Evolutionary conservation across 345 rosid species (phyloP).

Genomic region (Brassica nigra): DNA sequence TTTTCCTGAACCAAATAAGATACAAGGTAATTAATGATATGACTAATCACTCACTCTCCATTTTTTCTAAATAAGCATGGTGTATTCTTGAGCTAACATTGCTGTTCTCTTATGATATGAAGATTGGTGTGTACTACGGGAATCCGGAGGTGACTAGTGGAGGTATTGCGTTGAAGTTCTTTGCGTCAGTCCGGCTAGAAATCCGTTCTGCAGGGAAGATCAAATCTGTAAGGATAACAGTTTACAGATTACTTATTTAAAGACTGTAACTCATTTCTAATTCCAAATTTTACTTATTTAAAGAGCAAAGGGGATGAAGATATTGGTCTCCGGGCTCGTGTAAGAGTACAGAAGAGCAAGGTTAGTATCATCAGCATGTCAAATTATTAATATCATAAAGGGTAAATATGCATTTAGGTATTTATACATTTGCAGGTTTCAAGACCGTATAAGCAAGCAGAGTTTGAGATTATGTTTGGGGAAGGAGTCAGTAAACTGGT

Average conservation of each 20-base stretch:
- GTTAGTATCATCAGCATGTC: constrained; percentile 44
- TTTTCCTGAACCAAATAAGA: constrained; percentile 91
- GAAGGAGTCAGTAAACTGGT: constrained; percentile 98
- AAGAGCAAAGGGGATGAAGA: constrained; percentile 95
- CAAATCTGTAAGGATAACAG: constrained; percentile 71
- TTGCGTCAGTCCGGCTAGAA: constrained; percentile 93
- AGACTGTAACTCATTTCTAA: constrained; percentile 1
- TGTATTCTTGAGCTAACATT: constrained; percentile 27
- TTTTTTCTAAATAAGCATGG: not conserved
- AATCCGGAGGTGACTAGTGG: constrained; percentile 99
- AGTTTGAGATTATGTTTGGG: constrained; percentile 91
- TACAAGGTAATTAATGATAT: constrained; percentile 60
- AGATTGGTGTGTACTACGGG: constrained; percentile 98
- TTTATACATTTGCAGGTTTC: constrained; percentile 57
- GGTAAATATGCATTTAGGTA: not conserved
- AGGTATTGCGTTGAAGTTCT: constrained; percentile 92
- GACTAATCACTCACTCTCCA: not conserved
- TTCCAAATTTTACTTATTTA: not conserved
- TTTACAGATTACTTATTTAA: not conserved
- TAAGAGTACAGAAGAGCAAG: constrained; percentile 97
- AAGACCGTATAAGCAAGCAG: constrained; percentile 96
- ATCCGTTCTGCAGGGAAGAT: constrained; percentile 94
- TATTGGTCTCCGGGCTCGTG: constrained; percentile 86
- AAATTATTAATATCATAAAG: not conserved
- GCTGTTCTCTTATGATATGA: constrained; percentile 27